Percentiles rank a stretch among this genome's conserved stretches.
phyloP scores from a whole-genome alignment of 768 basidiomycete species.

The Suillus luteus region DNA sequence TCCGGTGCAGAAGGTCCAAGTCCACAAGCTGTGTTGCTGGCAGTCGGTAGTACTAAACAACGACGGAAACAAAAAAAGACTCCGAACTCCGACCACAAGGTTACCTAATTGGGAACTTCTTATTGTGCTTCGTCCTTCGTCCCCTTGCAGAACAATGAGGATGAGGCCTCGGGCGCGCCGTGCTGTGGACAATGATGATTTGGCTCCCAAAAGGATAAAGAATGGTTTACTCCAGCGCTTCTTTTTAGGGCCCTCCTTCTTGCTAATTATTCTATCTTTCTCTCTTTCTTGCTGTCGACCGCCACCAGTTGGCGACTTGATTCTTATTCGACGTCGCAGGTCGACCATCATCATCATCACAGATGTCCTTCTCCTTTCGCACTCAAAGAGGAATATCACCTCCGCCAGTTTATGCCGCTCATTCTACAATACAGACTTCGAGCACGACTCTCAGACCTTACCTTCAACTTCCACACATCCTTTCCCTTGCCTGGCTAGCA shows the following conservation, averaged over 20 bases:
- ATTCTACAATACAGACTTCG: constrained; percentile 33
- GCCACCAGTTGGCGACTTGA: constrained; percentile 8
- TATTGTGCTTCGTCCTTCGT: constrained; percentile 25
- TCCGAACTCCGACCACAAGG: constrained; percentile 1
- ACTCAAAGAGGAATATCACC: constrained; percentile 38
- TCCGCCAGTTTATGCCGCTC: constrained; percentile 60
- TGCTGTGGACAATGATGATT: constrained; percentile 15
- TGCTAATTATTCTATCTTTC: constrained; percentile 7
- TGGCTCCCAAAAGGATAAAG: constrained; percentile 27
- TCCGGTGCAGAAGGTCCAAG: background rate
- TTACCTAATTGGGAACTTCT: constrained; percentile 24
- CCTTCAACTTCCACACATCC: constrained; percentile 77
- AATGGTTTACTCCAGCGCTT: constrained; percentile 9
- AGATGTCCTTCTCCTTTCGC: constrained; percentile 33
- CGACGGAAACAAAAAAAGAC: constrained; percentile 1
- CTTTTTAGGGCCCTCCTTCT: constrained; percentile 18
- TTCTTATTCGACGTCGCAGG: constrained; percentile 37
- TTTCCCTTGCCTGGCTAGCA: constrained; percentile 89
- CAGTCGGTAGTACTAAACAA: too few relatives aligned
- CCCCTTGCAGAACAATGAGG: constrained; percentile 30
- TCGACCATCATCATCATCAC: constrained; percentile 31
- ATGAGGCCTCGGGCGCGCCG: background rate
- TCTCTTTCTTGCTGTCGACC: constrained; percentile 17
- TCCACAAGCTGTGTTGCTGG: background rate
- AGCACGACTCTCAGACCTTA: constrained; percentile 68